phyloP scores from a whole-genome alignment of 257 asterid species.

The Paraleonurus japonicus region DNA sequence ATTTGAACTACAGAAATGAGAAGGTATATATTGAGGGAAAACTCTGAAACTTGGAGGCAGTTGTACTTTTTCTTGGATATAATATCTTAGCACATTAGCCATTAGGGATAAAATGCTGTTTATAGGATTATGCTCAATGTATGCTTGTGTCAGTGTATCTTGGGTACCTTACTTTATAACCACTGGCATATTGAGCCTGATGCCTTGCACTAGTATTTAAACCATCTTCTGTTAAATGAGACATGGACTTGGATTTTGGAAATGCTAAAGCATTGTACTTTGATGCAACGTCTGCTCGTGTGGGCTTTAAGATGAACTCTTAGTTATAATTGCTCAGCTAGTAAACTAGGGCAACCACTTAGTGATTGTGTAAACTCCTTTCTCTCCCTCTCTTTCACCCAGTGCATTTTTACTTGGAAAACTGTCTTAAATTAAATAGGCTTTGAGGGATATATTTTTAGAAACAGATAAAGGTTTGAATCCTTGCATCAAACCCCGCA shows the following conservation, averaged over 20 bases:
- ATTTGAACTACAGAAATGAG: not conserved
- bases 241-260: not conserved
- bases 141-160: not conserved
- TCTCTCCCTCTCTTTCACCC: not conserved
- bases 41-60: not conserved
- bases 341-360: not conserved
- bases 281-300: not conserved
- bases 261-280: not conserved
- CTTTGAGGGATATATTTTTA: slow-evolving; percentile 16
- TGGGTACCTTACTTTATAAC: not conserved
- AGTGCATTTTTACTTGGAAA: not conserved
- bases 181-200: not conserved
- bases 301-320: not conserved
- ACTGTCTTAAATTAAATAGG: not conserved
- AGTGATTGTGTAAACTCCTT: not conserved
- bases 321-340: not conserved
- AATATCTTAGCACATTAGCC: not conserved
- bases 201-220: not conserved
- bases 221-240: not conserved
- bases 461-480: slow-evolving; percentile 24
- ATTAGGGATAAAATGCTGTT: not conserved
- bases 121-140: not conserved
- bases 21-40: not conserved
- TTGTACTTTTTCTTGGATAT: not conserved
- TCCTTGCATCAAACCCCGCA: slow-evolving; percentile 57